Conservation (phyloP, 331 rosid genomes). For the Spiraea crenata region DNA sequence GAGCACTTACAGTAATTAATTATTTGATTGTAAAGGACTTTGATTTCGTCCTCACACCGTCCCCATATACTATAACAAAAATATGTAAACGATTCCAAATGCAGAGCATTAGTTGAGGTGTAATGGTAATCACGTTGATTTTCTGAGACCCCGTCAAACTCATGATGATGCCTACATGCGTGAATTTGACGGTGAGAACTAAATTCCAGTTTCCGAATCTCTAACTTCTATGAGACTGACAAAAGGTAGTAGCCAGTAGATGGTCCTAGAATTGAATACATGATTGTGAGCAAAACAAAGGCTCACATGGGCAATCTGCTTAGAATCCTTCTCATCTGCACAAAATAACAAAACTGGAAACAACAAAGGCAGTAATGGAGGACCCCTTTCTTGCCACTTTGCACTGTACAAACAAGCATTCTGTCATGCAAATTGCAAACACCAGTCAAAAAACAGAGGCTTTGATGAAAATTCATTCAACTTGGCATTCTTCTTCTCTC, state of each 20-base stretch:
- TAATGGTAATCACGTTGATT: too few species aligned
- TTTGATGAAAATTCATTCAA: too few species aligned
- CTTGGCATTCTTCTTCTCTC: too few species aligned
- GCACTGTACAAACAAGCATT: slow-evolving; percentile 17
- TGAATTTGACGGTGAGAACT: too few species aligned
- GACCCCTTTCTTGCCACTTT: slow-evolving; percentile 38
- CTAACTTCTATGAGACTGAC: too few species aligned
- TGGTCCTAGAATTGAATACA: slow-evolving; percentile 40
- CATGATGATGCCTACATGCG: too few species aligned
- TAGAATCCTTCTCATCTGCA: slow-evolving; percentile 36
- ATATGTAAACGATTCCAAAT: too few species aligned
- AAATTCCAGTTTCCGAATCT: too few species aligned
- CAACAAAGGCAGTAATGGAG: slow-evolving; percentile 36
- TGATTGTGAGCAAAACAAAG: neutral
- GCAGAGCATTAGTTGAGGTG: too few species aligned
- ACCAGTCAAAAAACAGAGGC: neutral
- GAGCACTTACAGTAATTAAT: neutral
- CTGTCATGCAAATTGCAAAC: neutral
- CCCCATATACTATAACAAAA: too few species aligned
- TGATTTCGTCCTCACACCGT: too few species aligned
- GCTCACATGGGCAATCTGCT: slow-evolving; percentile 45
- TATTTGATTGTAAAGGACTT: neutral
- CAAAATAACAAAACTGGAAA: slow-evolving; percentile 51
- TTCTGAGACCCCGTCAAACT: too few species aligned
- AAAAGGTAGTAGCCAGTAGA: neutral